These are phyloP conservation scores for Inonotus hispidus DNA, from an alignment of 1,284 basidiomycete species.

Conservation along the genomic window DNA sequence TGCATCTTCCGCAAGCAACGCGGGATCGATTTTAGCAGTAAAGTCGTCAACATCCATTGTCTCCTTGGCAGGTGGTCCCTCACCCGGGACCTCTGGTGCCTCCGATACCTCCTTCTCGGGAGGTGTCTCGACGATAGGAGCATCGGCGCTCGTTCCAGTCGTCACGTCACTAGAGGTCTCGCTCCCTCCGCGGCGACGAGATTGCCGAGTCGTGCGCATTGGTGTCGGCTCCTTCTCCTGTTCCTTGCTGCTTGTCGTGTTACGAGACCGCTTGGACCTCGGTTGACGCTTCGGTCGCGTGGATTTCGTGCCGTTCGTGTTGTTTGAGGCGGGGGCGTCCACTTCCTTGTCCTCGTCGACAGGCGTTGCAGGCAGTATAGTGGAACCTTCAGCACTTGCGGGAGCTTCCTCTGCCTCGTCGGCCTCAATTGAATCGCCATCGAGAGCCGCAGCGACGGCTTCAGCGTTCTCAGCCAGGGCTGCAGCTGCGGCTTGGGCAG, in stretches of 20 bases:
- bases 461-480: slow-evolving; percentile 15
- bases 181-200: slow-evolving; percentile 9
- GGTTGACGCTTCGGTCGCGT: slow-evolving; percentile 7
- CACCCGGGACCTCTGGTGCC: not conserved
- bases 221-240: slow-evolving; percentile 3
- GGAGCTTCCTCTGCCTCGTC: slow-evolving; percentile 3
- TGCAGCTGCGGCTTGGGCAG: slow-evolving; percentile 16
- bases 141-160: slow-evolving; percentile 2
- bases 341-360: slow-evolving; percentile 11
- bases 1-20: slow-evolving; percentile 4
- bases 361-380: not conserved
- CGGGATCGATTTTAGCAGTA: slow-evolving; percentile 11
- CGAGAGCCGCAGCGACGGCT: slow-evolving; percentile 13
- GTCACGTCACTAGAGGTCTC: slow-evolving; percentile 11
- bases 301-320: slow-evolving; percentile 7
- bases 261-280: slow-evolving; percentile 11
- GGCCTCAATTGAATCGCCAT: not conserved
- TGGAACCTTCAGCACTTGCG: slow-evolving; percentile 6
- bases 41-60: slow-evolving; percentile 8
- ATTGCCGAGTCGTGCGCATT: slow-evolving; percentile 11
- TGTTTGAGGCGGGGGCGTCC: not conserved
- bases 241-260: not conserved
- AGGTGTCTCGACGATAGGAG: not conserved
- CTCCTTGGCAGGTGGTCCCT: not conserved
- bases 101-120: not conserved